Percentiles rank a stretch among this genome's conserved stretches.
Evolutionary conservation across 2,329 filamentous ascomycete species (phyloP).

Genomic region (Ophiocordyceps polyrhachis-furcata): DNA sequence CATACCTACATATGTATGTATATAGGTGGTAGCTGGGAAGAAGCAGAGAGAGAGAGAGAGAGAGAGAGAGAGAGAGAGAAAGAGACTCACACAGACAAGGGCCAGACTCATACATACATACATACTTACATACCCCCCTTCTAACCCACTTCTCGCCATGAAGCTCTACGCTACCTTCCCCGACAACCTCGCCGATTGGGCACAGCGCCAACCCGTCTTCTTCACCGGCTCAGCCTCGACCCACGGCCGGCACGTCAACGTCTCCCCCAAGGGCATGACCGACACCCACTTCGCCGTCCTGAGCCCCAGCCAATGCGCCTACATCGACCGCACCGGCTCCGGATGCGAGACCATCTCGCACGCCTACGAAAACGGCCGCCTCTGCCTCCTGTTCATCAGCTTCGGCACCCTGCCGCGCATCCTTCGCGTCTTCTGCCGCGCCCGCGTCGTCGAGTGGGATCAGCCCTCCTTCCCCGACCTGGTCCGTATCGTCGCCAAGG

Average conservation of each 20-base stretch:
- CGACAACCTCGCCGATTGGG: constrained; percentile 40
- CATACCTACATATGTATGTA: background rate
- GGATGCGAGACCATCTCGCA: constrained; percentile 62
- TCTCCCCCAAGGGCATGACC: constrained; percentile 56
- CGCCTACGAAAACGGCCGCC: constrained; percentile 56
- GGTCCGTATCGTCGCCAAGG: constrained; percentile 23
- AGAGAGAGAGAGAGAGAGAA: too few relatives aligned
- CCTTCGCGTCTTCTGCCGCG: constrained; percentile 42
- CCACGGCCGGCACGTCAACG: constrained; percentile 50
- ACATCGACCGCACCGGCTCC: constrained; percentile 57
- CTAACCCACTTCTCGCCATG: constrained; percentile 20
- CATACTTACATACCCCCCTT: too few relatives aligned
- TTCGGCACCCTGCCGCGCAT: constrained; percentile 42
- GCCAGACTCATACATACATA: too few relatives aligned
- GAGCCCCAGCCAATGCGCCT: constrained; percentile 39
- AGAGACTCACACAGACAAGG: too few relatives aligned
- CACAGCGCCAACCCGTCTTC: constrained; percentile 50
- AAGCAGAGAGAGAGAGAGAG: too few relatives aligned
- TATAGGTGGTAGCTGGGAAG: too few relatives aligned
- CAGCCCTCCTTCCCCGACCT: constrained; percentile 26
- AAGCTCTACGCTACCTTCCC: constrained; percentile 38
- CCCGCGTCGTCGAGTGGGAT: constrained; percentile 40
- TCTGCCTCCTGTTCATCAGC: constrained; percentile 57
- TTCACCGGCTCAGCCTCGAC: constrained; percentile 57
- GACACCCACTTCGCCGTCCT: constrained; percentile 44